A percentile compares a stretch with the other conserved stretches of the same genome.
Evolutionary conservation across 2,329 filamentous ascomycete genomes (phyloP).

Genomic region (Rasamsonia emersonii): DNA sequence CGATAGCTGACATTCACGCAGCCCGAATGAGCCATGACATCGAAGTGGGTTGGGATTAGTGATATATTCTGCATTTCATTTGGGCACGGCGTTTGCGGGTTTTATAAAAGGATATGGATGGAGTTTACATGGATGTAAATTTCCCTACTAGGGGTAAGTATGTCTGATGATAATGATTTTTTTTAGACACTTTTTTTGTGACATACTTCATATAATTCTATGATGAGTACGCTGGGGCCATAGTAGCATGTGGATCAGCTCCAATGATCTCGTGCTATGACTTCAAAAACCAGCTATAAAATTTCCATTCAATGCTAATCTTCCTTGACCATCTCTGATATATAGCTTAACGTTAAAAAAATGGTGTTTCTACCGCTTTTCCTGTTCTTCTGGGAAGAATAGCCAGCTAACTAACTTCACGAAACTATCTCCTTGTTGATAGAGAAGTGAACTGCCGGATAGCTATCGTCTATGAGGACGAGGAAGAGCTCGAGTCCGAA

Average conservation of each 20-base stretch:
- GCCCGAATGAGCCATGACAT: conserved; percentile 22
- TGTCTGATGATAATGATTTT: not conserved
- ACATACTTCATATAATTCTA: conserved; percentile 9
- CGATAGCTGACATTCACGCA: conserved; percentile 12
- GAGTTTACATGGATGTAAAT: too few relatives aligned
- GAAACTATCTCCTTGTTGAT: too few relatives aligned
- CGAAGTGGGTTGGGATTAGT: not conserved
- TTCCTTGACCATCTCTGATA: conserved; percentile 57
- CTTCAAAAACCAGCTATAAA: conserved; percentile 51
- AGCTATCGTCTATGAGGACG: too few relatives aligned
- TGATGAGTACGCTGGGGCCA: conserved; percentile 49
- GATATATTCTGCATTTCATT: too few relatives aligned
- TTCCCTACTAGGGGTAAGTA: too few relatives aligned
- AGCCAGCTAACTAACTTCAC: too few relatives aligned
- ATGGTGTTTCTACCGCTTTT: too few relatives aligned
- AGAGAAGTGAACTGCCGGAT: too few relatives aligned
- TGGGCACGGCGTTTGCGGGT: too few relatives aligned
- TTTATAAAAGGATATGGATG: too few relatives aligned
- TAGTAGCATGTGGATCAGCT: conserved; percentile 31
- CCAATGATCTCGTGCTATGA: conserved; percentile 36
- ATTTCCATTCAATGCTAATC: conserved; percentile 50
- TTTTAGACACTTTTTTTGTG: not conserved
- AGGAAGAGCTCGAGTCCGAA: too few relatives aligned
- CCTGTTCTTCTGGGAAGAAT: not conserved
- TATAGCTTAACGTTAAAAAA: too few relatives aligned